Evolutionary conservation across 331 rosid genomes (phyloP).

Genomic region (Stylosanthes scabra): DNA sequence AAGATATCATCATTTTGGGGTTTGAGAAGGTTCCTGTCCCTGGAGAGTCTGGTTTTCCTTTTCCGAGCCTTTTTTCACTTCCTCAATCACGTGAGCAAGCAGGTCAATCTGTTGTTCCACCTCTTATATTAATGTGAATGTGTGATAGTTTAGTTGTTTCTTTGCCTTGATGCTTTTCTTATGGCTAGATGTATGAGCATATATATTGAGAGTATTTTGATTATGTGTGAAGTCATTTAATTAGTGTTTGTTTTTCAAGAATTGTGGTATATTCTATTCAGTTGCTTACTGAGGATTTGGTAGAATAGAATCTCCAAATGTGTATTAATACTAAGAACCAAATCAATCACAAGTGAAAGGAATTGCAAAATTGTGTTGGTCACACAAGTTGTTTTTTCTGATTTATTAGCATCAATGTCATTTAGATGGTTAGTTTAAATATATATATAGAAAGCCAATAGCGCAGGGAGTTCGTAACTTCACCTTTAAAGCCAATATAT

Average conservation of each 20-base stretch:
- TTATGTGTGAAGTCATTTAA: not conserved
- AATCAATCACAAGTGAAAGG: conserved; percentile 15
- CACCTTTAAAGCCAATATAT: conserved; percentile 40
- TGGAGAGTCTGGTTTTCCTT: conserved; percentile 89
- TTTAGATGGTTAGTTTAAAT: conserved; percentile 24
- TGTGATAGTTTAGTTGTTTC: not conserved
- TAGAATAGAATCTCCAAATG: conserved; percentile 5
- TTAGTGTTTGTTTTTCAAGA: not conserved
- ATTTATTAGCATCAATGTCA: conserved; percentile 21
- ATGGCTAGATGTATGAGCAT: conserved; percentile 1
- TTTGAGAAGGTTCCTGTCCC: conserved; percentile 92
- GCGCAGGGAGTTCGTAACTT: conserved; percentile 35
- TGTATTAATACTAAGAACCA: not conserved
- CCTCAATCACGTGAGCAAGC: conserved; percentile 83
- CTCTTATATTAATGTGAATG: not conserved
- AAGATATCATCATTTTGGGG: conserved; percentile 91
- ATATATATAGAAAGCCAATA: not conserved
- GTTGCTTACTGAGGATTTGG: conserved; percentile 1
- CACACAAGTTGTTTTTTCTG: conserved; percentile 4
- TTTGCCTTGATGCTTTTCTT: conserved; percentile 3
- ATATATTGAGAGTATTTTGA: not conserved
- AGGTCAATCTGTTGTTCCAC: conserved; percentile 53
- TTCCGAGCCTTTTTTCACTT: conserved; percentile 87
- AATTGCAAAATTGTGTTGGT: not conserved
- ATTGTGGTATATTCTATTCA: conserved; percentile 4